Conservation (phyloP, 306 rosid species). For the Prinsepia uniflora region DNA sequence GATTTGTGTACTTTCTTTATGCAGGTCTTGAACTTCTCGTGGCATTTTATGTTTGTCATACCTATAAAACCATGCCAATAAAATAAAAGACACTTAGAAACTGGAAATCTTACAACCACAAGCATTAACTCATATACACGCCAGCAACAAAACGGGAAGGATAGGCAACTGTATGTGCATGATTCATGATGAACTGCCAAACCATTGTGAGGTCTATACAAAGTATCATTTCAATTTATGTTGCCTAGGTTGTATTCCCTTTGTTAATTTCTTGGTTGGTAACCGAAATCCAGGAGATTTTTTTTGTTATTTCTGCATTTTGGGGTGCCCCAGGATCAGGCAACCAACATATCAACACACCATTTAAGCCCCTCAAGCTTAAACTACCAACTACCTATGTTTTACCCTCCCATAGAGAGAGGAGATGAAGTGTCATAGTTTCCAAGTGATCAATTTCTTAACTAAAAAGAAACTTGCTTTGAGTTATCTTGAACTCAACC, state of each 20-base stretch:
- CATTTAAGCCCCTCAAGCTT: background rate
- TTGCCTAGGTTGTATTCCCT: background rate
- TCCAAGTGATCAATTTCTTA: background rate
- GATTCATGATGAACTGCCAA: background rate
- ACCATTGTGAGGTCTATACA: background rate
- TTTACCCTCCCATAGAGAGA: background rate
- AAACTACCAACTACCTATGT: background rate
- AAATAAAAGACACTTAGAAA: background rate
- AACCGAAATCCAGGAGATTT: background rate
- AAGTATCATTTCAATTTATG: background rate
- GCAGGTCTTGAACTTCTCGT: constrained; percentile 56
- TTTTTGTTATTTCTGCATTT: background rate
- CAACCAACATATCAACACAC: background rate
- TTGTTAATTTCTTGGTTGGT: background rate
- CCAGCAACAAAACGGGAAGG: background rate
- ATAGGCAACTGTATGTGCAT: background rate
- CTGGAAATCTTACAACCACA: background rate
- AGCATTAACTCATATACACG: background rate
- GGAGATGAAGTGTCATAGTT: background rate
- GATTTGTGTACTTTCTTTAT: constrained; percentile 50
- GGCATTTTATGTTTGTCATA: constrained; percentile 61
- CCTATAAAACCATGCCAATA: constrained; percentile 34
- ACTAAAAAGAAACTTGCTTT: background rate
- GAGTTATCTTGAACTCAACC: background rate
- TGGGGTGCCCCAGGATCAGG: background rate